Percentiles rank a stretch among this genome's conserved stretches.
Evolutionary conservation across 768 basidiomycete genomes (phyloP).

Genomic region (Kondoa malvinella): DNA sequence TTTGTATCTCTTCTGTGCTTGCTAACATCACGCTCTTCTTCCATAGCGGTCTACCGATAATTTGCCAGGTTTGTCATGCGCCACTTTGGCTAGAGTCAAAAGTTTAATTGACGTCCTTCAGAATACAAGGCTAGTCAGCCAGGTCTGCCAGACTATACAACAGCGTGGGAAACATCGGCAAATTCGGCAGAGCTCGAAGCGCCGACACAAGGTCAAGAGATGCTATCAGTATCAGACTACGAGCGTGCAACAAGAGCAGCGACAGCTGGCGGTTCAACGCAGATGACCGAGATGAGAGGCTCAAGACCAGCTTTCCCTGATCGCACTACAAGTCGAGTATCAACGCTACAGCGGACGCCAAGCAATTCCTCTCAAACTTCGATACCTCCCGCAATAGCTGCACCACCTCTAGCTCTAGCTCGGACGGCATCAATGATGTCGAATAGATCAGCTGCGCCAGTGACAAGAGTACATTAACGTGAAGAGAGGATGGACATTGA

Average conservation of each 20-base stretch:
- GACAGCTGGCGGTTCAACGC: background rate
- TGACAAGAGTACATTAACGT: background rate
- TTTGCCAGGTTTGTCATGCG: background rate
- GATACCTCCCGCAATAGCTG: too few relatives aligned
- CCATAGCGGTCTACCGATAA: background rate
- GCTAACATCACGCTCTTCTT: too few relatives aligned
- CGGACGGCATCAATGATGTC: background rate
- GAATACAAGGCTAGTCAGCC: constrained; percentile 2
- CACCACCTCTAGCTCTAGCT: background rate
- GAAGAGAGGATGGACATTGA: background rate
- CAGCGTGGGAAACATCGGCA: background rate
- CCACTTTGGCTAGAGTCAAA: too few relatives aligned
- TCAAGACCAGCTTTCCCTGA: background rate
- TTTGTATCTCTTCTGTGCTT: too few relatives aligned
- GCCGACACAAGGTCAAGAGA: background rate
- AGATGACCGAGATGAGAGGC: background rate
- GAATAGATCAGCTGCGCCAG: background rate
- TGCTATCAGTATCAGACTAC: background rate
- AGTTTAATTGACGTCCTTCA: too few relatives aligned
- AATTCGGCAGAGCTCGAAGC: background rate
- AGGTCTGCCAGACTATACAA: background rate
- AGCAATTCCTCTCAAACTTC: background rate
- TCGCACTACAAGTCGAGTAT: background rate
- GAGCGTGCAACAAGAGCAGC: background rate
- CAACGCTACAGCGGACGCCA: background rate